These are phyloP conservation scores for Phialemoniopsis sp. DNA, from an alignment of 2,329 filamentous ascomycete species.

Conservation along the genomic window DNA sequence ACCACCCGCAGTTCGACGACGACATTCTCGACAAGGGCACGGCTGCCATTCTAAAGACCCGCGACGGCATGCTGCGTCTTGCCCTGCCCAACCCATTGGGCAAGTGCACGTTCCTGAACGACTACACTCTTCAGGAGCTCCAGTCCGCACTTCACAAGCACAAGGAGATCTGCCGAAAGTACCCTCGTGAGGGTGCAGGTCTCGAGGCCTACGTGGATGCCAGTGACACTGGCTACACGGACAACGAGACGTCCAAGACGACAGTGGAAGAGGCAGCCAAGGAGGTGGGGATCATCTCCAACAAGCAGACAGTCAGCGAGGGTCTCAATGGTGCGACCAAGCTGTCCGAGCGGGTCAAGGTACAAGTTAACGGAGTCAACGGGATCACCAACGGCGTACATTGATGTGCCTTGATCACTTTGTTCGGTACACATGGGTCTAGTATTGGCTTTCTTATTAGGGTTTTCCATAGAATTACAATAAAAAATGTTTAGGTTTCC, in stretches of 20 bases:
- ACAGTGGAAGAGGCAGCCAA: conserved; percentile 34
- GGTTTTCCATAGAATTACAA: too few relatives aligned
- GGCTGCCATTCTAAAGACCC: conserved; percentile 65
- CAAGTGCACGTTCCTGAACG: conserved; percentile 64
- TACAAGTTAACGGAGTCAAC: too few relatives aligned
- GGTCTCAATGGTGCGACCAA: conserved; percentile 26
- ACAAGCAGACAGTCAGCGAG: conserved; percentile 31
- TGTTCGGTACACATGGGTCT: too few relatives aligned
- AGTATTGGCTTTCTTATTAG: too few relatives aligned
- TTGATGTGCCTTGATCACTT: too few relatives aligned
- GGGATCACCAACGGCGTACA: too few relatives aligned
- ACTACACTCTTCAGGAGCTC: conserved; percentile 60
- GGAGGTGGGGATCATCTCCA: conserved; percentile 24
- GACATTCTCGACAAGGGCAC: conserved; percentile 62
- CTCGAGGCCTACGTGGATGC: conserved; percentile 67
- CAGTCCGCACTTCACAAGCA: conserved; percentile 55
- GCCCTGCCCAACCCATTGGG: conserved; percentile 67
- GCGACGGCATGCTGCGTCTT: conserved; percentile 63
- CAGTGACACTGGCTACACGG: conserved; percentile 59
- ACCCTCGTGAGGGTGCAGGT: conserved; percentile 60
- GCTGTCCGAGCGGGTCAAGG: not conserved
- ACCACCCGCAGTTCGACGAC: conserved; percentile 64
- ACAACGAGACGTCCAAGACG: conserved; percentile 17
- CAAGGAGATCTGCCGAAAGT: conserved; percentile 59
- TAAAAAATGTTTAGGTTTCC: too few relatives aligned